Evolutionary conservation across 2,329 filamentous ascomycete species (phyloP).

Genomic region (Diaporthe humulicola): DNA sequence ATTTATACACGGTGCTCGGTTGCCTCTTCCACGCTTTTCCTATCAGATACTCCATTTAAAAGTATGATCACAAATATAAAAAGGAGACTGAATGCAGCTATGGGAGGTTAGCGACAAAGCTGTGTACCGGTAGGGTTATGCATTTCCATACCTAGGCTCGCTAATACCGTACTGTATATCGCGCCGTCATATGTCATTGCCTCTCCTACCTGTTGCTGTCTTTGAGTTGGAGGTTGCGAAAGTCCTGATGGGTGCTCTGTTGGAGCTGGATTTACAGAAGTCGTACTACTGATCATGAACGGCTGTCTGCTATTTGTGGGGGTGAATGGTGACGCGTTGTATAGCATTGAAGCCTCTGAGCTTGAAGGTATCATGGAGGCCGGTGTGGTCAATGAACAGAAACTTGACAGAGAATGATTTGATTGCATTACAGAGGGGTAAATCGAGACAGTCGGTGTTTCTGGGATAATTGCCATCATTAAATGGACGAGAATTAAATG

Average conservation of each 20-base stretch:
- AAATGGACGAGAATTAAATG: too few species aligned
- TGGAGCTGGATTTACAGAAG: neutral
- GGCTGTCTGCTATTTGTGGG: neutral
- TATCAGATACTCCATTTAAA: neutral
- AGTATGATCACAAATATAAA: neutral
- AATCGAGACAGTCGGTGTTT: neutral
- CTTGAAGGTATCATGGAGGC: neutral
- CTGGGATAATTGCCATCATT: neutral
- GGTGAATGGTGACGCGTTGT: neutral
- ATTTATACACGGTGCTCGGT: too few species aligned
- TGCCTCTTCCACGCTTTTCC: neutral
- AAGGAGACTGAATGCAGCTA: neutral
- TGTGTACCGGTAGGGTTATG: too few species aligned
- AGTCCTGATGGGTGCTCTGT: neutral
- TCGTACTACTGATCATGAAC: neutral
- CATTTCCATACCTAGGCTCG: neutral
- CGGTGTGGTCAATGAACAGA: neutral
- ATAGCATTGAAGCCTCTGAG: neutral
- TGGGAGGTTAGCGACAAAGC: neutral
- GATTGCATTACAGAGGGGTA: too few species aligned
- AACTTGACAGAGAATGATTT: neutral
- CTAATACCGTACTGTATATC: neutral
- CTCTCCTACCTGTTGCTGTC: neutral
- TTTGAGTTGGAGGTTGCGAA: neutral
- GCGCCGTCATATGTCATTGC: neutral